Percentiles rank a stretch among this genome's conserved stretches.
These are phyloP conservation scores for Iris pallida DNA, from an alignment of 116 monocot genomes.

Conservation along the genomic window DNA sequence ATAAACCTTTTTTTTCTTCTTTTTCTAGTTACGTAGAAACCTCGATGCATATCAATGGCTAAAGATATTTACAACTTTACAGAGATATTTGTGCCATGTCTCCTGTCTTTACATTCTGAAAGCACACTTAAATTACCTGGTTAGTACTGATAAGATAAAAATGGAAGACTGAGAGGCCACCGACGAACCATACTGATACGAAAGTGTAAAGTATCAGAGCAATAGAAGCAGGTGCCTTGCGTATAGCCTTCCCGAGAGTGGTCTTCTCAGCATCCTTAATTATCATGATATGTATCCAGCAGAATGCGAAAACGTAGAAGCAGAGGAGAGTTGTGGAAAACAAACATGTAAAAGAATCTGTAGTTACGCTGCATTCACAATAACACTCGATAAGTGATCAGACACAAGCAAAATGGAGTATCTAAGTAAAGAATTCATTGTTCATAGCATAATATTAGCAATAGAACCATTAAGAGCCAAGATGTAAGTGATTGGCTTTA, in stretches of 20 bases:
- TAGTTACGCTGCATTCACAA: constrained; percentile 45
- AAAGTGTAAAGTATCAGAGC: constrained; percentile 60
- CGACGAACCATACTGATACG: constrained; percentile 58
- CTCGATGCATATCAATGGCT: too few relatives aligned
- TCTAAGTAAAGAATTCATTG: neutral
- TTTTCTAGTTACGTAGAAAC: too few relatives aligned
- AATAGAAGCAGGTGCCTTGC: constrained; percentile 49
- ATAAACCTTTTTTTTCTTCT: too few relatives aligned
- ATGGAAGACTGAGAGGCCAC: constrained; percentile 56
- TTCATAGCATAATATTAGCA: too few relatives aligned
- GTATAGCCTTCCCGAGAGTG: constrained; percentile 44
- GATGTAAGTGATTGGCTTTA: too few relatives aligned
- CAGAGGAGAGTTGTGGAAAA: constrained; percentile 50
- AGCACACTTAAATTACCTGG: constrained; percentile 32
- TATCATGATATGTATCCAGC: constrained; percentile 46
- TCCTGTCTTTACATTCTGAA: too few relatives aligned
- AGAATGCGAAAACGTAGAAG: constrained; percentile 45
- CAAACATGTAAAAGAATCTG: constrained; percentile 62
- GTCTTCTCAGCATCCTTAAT: constrained; percentile 40
- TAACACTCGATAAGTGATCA: neutral
- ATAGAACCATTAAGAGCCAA: too few relatives aligned
- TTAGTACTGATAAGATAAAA: constrained; percentile 60
- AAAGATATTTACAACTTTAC: too few relatives aligned
- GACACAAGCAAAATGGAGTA: too few relatives aligned
- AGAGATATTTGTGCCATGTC: too few relatives aligned